Base-by-base conservation (phyloP, 208 protist genomes). In the Trypanosoma avium region DNA sequence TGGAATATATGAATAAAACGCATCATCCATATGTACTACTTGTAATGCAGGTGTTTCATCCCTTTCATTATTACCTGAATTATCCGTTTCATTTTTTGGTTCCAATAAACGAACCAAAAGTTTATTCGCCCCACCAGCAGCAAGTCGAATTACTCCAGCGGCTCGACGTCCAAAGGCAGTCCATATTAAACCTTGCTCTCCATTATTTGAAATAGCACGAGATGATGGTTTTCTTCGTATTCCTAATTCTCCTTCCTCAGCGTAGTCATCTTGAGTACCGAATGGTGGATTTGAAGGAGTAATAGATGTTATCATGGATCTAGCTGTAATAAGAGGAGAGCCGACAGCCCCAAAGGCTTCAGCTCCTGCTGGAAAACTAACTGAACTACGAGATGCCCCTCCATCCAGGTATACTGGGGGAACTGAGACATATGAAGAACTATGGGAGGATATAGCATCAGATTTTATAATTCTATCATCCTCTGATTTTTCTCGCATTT, bases 1-100 rank as follows among this genome's bases (percentile, higher is more conserved):
- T 0, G 19, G 13, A 32, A 10, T 12, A 45, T 26, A 30, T 17
- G 54, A 0, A 9, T 10, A 5, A 30, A 17, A 2, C 24, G 22
- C 7, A 3, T 43, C 59, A 53, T 38, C 53, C 29, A 52, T 57
- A 30, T 46, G 35, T 13, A 67, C 52, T 60, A 67, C 40, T 27
- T 67, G 47, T 24, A 67, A 27, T 40, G 47, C n/a, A 10, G 12
- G n/a, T 2, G 13, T n/a, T 4, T 17, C 30, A 2, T 30, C 10
- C 15, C 49, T 17, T 55, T 1, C 49, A 1, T 58, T 49, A 3
- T 54, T 29, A 13, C 22, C 6, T 12, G n/a, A 1, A 30, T 45
- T 24, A 13, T 47, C 21, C 2, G 0, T 38, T 32, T 22, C 4
- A 13, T 21, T 13, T 15, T 8, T 10, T 13, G 63, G 55, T 17